phyloP scores from a whole-genome alignment of 371 early-diverging fungal species.

The Catenaria anguillulae region DNA sequence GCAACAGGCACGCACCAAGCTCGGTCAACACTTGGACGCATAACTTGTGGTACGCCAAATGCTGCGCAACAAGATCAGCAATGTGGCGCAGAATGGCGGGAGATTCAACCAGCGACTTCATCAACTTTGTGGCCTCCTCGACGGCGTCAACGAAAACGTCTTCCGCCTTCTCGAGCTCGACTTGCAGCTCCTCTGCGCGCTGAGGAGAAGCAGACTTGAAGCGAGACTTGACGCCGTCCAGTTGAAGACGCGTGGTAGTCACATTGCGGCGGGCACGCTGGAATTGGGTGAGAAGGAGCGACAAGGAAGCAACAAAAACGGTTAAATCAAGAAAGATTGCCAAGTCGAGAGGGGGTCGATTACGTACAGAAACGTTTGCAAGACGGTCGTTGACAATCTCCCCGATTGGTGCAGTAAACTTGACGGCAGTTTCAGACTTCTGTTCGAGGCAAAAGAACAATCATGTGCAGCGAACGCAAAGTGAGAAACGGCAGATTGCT shows the following conservation, averaged over 20 bases:
- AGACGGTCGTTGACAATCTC: conserved; percentile 54
- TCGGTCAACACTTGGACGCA: conserved; percentile 59
- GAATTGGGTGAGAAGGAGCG: not conserved
- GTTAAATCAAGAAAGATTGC: too few relatives aligned
- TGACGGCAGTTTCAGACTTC: conserved; percentile 43
- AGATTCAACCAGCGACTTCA: conserved; percentile 76
- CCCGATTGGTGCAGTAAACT: conserved; percentile 59
- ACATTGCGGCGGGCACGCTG: conserved; percentile 71
- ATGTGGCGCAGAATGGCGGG: conserved; percentile 71
- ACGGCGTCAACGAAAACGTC: conserved; percentile 82
- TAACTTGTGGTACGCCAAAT: conserved; percentile 68
- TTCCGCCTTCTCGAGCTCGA: conserved; percentile 75
- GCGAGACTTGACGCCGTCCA: conserved; percentile 67
- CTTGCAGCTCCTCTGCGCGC: conserved; percentile 45
- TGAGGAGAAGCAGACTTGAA: conserved; percentile 53
- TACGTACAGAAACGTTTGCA: conserved; percentile 46
- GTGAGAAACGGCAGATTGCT: too few relatives aligned
- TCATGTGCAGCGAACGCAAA: not conserved
- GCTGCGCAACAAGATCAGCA: conserved; percentile 69
- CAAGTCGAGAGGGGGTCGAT: too few relatives aligned
- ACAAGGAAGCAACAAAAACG: too few relatives aligned
- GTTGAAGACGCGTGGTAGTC: conserved; percentile 49
- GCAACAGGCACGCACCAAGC: conserved; percentile 21
- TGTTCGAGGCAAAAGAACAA: conserved; percentile 3
- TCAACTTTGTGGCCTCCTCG: conserved; percentile 75